Evolutionary conservation across 1,139 yeast genomes (phyloP).

Genomic region (Arxiozyma telluris): DNA sequence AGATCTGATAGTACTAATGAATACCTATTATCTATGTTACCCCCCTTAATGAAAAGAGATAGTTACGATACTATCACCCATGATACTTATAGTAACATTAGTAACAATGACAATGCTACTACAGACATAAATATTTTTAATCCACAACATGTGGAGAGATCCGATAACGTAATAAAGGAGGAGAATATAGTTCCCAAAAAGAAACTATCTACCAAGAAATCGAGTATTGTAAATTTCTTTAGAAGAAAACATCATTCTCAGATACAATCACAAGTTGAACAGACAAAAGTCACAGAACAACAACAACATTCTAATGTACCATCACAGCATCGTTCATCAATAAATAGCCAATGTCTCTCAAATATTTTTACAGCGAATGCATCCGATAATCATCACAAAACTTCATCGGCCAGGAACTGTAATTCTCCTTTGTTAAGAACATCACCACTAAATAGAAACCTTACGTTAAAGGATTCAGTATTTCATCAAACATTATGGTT

Average conservation of each 20-base stretch:
- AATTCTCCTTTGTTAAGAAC: neutral
- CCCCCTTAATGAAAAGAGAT: neutral
- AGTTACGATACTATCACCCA: neutral
- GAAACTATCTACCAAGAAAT: constrained; percentile 6
- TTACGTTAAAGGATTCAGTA: neutral
- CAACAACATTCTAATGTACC: neutral
- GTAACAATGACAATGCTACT: neutral
- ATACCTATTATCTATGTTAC: neutral
- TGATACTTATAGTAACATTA: neutral
- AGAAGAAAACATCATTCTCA: constrained; percentile 12
- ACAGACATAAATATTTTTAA: neutral
- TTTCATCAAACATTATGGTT: constrained; percentile 13
- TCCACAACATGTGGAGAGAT: neutral
- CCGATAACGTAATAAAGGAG: neutral
- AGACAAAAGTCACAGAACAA: neutral
- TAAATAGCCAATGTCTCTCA: neutral
- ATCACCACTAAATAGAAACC: neutral
- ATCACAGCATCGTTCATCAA: neutral
- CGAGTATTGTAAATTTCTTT: constrained; percentile 16
- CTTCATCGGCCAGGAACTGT: neutral
- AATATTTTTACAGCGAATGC: neutral
- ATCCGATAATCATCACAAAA: neutral
- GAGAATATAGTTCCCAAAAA: neutral
- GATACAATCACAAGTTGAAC: neutral
- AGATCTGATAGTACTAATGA: neutral